Conservation (phyloP, 2,329 filamentous ascomycete species). For the Sporothrix pallida region DNA sequence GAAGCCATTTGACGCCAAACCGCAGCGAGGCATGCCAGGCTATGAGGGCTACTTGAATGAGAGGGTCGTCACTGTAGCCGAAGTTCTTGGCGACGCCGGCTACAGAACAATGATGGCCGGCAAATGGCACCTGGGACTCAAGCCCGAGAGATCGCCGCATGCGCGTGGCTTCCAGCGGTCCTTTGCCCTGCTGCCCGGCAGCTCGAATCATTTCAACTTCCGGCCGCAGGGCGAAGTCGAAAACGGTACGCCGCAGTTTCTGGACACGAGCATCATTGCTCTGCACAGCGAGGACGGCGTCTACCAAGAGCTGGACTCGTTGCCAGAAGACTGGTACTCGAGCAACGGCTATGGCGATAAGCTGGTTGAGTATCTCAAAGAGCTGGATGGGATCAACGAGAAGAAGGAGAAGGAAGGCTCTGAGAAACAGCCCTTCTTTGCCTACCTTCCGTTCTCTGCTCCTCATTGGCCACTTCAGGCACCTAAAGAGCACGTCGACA, state of each 20-base stretch:
- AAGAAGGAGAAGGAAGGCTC: slow-evolving; percentile 46
- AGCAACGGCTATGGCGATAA: slow-evolving; percentile 59
- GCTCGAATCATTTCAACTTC: slow-evolving; percentile 22
- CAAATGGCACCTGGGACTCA: slow-evolving; percentile 19
- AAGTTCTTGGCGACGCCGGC: slow-evolving; percentile 62
- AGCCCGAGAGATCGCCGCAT: slow-evolving; percentile 16
- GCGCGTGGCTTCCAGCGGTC: slow-evolving; percentile 21
- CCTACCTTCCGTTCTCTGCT: slow-evolving; percentile 65
- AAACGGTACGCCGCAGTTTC: slow-evolving; percentile 45
- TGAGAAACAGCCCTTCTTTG: slow-evolving; percentile 59
- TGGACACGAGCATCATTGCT: slow-evolving; percentile 44
- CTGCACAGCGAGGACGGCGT: slow-evolving; percentile 48
- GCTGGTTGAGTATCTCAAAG: slow-evolving; percentile 57
- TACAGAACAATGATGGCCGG: slow-evolving; percentile 55
- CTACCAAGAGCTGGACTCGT: slow-evolving; percentile 48
- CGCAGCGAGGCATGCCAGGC: slow-evolving; percentile 50
- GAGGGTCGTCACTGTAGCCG: slow-evolving; percentile 62
- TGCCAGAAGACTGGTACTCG: slow-evolving; percentile 50
- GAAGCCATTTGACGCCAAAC: slow-evolving; percentile 25
- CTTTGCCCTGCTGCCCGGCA: slow-evolving; percentile 17
- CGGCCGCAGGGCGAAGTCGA: slow-evolving; percentile 39
- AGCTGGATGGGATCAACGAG: slow-evolving; percentile 52
- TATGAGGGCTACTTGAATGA: slow-evolving; percentile 70
- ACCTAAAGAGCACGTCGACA: slow-evolving; percentile 57
- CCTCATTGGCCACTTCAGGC: slow-evolving; percentile 61